Percentiles rank a stretch among this genome's conserved stretches.
Conservation (phyloP, 257 asterid genomes). For the Solanum pennellii region DNA sequence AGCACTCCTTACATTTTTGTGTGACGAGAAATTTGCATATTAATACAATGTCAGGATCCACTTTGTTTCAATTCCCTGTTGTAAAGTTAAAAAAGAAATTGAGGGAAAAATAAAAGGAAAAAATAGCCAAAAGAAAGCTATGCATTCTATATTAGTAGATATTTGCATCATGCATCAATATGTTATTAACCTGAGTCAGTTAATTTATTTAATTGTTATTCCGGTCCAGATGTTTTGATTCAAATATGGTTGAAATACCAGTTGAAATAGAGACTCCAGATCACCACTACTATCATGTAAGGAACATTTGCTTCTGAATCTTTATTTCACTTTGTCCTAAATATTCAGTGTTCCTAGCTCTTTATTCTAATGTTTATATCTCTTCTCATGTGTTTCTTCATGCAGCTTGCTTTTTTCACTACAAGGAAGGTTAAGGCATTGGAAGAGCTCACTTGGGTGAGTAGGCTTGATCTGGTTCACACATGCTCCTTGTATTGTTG, state of each 20-base stretch:
- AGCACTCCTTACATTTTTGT: not conserved
- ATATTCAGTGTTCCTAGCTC: not conserved
- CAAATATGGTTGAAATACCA: conserved; percentile 83
- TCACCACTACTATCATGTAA: conserved; percentile 85
- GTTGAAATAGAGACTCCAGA: conserved; percentile 82
- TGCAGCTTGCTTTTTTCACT: conserved; percentile 86
- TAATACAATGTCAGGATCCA: not conserved
- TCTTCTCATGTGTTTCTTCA: conserved; percentile 4
- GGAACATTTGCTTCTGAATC: conserved; percentile 7
- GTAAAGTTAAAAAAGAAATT: not conserved
- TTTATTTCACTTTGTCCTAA: not conserved
- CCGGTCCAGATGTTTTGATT: conserved; percentile 56
- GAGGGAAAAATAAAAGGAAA: not conserved
- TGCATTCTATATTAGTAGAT: not conserved
- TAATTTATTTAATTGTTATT: not conserved
- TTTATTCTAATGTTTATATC: not conserved
- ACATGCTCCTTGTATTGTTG: not conserved
- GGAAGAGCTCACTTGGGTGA: conserved; percentile 98
- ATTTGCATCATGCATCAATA: not conserved
- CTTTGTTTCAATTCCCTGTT: not conserved
- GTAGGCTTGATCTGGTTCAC: conserved; percentile 8
- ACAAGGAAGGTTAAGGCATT: conserved; percentile 65
- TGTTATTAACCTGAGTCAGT: not conserved
- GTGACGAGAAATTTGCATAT: not conserved
- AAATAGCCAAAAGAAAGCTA: not conserved